Percentiles rank a stretch among this genome's conserved stretches.
Evolutionary conservation across 1,284 basidiomycete genomes (phyloP).

Genomic region (Phlebopus sp.): DNA sequence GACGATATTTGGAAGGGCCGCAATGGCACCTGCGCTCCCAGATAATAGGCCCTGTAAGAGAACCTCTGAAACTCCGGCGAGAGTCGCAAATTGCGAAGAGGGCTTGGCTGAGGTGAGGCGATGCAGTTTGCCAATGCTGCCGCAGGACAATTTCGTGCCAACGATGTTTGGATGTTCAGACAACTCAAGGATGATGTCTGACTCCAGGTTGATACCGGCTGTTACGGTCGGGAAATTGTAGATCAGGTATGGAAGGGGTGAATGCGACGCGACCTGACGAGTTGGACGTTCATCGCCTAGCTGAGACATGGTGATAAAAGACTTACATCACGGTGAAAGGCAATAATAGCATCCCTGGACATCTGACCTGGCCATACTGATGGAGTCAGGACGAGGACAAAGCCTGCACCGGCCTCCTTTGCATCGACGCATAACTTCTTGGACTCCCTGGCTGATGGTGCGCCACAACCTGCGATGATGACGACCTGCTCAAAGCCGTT

Average conservation of each 20-base stretch:
- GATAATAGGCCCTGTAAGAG: constrained; percentile 68
- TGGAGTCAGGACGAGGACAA: constrained; percentile 74
- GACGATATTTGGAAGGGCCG: constrained; percentile 73
- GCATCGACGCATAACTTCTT: constrained; percentile 79
- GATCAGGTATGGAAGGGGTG: constrained; percentile 83
- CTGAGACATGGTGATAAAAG: constrained; percentile 1
- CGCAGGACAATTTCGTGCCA: constrained; percentile 86
- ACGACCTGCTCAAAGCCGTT: constrained; percentile 67
- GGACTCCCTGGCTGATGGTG: constrained; percentile 78
- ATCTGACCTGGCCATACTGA: constrained; percentile 66
- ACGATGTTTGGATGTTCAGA: constrained; percentile 85
- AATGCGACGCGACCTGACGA: constrained; percentile 72
- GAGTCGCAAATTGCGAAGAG: constrained; percentile 55
- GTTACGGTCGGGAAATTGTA: constrained; percentile 89
- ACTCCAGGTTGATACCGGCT: constrained; percentile 84
- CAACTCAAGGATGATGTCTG: constrained; percentile 72
- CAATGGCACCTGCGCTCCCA: constrained; percentile 69
- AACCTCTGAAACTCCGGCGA: constrained; percentile 63
- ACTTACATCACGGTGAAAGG: constrained; percentile 61
- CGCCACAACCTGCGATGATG: constrained; percentile 85
- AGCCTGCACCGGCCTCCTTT: constrained; percentile 75
- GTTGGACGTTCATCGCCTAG: constrained; percentile 29
- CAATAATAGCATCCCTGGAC: constrained; percentile 57
- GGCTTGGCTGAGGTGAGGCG: constrained; percentile 62
- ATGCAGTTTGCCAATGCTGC: constrained; percentile 80